Conservation (phyloP, 192 early-diverging fungal genomes). For the Thoreauomyces humboldtii region DNA sequence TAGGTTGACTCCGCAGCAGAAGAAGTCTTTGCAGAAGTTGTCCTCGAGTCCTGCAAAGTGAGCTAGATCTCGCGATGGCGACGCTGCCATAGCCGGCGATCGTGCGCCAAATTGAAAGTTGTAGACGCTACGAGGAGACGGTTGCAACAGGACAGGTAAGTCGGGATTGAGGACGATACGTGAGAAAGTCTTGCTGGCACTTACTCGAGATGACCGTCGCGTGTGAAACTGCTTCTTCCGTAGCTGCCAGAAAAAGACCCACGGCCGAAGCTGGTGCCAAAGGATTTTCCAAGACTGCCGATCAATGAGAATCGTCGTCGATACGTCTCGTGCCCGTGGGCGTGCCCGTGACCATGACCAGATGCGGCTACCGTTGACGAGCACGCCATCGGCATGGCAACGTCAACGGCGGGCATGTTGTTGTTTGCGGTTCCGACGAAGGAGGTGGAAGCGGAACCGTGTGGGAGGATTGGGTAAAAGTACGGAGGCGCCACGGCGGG, state of each 20-base stretch:
- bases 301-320: constrained; percentile 28
- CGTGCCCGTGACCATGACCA: neutral
- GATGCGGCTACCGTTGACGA: neutral
- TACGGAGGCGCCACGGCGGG: constrained; percentile 6
- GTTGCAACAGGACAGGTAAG: neutral
- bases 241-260: constrained; percentile 18
- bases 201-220: constrained; percentile 23
- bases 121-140: constrained; percentile 10
- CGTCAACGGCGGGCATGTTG: constrained; percentile 31
- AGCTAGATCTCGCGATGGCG: constrained; percentile 42
- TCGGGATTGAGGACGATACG: neutral
- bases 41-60: constrained; percentile 71
- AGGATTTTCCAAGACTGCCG: constrained; percentile 27
- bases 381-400: constrained; percentile 22
- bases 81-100: constrained; percentile 34
- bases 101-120: constrained; percentile 35
- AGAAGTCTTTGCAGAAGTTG: constrained; percentile 92
- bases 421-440: neutral
- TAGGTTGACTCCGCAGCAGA: constrained; percentile 87
- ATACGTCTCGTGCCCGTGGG: constrained; percentile 7
- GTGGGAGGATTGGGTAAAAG: constrained; percentile 2
- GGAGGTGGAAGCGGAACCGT: neutral
- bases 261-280: constrained; percentile 22
- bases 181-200: neutral
- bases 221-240: constrained; percentile 16